Evolutionary conservation across 148 eudicot genomes (phyloP).

Genomic region (Limonium bicolor): DNA sequence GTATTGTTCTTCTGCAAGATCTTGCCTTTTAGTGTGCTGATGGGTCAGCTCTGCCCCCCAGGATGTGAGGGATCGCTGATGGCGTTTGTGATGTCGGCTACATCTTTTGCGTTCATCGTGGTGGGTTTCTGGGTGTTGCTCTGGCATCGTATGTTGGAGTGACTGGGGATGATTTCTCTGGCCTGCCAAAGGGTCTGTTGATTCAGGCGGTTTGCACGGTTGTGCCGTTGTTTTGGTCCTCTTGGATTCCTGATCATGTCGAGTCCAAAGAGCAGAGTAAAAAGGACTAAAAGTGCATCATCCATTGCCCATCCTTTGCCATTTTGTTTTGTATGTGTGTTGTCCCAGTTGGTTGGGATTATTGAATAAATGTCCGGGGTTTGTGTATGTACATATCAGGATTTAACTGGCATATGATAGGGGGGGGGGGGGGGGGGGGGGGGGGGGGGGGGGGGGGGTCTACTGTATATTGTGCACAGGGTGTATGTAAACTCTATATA

Average conservation of each 20-base stretch:
- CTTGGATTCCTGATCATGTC: constrained; percentile 37
- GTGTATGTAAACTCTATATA: no score
- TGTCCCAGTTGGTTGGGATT: no score
- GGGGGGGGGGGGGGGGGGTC: no score
- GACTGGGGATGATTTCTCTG: constrained; percentile 56
- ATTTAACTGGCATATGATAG: no score
- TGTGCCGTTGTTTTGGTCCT: constrained; percentile 54
- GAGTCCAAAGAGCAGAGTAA: constrained; percentile 22
- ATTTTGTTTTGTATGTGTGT: no score
- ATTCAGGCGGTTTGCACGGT: constrained; percentile 62
- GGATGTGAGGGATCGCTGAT: constrained; percentile 90
- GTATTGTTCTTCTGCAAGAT: constrained; percentile 60
- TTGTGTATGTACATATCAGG: no score
- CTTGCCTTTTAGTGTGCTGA: constrained; percentile 58
- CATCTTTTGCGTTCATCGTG: constrained; percentile 67
- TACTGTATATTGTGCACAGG: no score
- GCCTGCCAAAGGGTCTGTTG: constrained; percentile 40
- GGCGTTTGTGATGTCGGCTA: constrained; percentile 83
- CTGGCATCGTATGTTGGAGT: constrained; percentile 57
- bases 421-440: no score
- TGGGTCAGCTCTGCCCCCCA: constrained; percentile 77
- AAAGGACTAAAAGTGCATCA: constrained; percentile 25
- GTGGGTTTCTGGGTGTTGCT: constrained; percentile 81
- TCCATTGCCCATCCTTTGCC: no score
- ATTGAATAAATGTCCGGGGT: no score